Evolutionary conservation across 106 monocot genomes (phyloP).

Genomic region (Dendrobium nobile): DNA sequence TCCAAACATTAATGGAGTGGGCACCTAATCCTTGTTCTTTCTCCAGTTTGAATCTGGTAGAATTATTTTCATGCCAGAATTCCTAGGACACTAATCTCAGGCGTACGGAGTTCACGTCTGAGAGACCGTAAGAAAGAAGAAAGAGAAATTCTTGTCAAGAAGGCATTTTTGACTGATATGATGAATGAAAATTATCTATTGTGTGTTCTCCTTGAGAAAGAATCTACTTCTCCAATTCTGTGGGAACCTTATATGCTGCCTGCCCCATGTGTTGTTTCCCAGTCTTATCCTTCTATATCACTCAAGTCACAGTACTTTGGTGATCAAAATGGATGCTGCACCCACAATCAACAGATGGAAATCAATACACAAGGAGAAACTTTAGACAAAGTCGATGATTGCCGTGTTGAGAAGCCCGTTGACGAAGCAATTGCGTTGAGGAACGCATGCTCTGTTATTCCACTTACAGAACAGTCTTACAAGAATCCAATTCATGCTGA

Average conservation of each 20-base stretch:
- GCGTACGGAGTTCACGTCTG: constrained; percentile 69
- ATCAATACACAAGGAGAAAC: background rate
- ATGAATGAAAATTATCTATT: constrained; percentile 56
- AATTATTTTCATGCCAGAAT: constrained; percentile 95
- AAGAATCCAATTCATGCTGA: background rate
- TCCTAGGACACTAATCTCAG: constrained; percentile 67
- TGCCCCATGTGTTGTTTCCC: constrained; percentile 11
- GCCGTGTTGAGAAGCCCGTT: background rate
- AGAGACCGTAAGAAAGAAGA: constrained; percentile 92
- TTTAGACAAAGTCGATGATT: background rate
- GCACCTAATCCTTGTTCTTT: constrained; percentile 70
- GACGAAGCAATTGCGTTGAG: constrained; percentile 7
- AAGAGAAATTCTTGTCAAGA: constrained; percentile 77
- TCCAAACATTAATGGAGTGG: constrained; percentile 63
- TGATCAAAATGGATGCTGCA: constrained; percentile 2
- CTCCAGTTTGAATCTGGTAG: constrained; percentile 98
- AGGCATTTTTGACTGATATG: constrained; percentile 80
- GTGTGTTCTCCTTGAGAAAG: constrained; percentile 40
- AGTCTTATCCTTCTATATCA: constrained; percentile 12
- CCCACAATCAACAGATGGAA: background rate
- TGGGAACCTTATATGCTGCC: constrained; percentile 85
- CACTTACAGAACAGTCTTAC: background rate
- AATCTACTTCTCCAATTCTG: constrained; percentile 47
- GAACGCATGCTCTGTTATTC: background rate
- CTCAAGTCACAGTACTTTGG: constrained; percentile 4